Base-by-base conservation (phyloP, 805 yeast genomes). In the Myxozyma kluyveri region DNA sequence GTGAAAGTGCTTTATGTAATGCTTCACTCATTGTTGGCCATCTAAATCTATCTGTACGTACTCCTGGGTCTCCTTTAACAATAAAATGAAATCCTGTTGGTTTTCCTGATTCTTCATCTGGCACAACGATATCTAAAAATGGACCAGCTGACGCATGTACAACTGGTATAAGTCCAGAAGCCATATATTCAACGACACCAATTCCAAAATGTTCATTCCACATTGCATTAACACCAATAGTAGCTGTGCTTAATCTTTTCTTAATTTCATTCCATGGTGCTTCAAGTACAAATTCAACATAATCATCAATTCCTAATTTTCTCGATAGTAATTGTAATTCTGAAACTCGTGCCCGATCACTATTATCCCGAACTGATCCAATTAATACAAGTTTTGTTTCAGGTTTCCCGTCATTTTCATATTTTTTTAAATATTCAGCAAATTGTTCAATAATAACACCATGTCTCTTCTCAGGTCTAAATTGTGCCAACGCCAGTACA, bases 121-220 rank as follows among this genome's bases (percentile, higher is more conserved):
- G 69, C 12, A 80, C 78, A 10, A 87, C 93, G 54, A 93, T 93
- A 68, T 93, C 99, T 50, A 83, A 72, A 38, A 79, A 75, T 7
- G 99, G 99, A 1, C 99, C 99, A 0, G 96, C 99, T 47, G 95
- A 85, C 3, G 95, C 95, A 69, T 95, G 98, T 2, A 82, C 93
- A 2, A 93, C 71, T 1, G 99, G 97, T 17, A 93, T 80, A 24
- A 85, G 76, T 0, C 97, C 98, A 49, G 86, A 78, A 1, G 91
- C 83, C 71, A 86, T 74, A 66, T 89, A 88, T 68, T 93, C 99
- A 5, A 93, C 99, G 3, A 93, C 91, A 1, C 96, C 91, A 63
- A 93, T 93, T 18, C 99, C 99, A 68, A 93, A 93, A 72, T 93
- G 99, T 72, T 93, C 99, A 69, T 93, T 93, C 99, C 99, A 93